Conservation (phyloP, 2,329 filamentous ascomycete genomes). For the Fusarium solani-melongenae region DNA sequence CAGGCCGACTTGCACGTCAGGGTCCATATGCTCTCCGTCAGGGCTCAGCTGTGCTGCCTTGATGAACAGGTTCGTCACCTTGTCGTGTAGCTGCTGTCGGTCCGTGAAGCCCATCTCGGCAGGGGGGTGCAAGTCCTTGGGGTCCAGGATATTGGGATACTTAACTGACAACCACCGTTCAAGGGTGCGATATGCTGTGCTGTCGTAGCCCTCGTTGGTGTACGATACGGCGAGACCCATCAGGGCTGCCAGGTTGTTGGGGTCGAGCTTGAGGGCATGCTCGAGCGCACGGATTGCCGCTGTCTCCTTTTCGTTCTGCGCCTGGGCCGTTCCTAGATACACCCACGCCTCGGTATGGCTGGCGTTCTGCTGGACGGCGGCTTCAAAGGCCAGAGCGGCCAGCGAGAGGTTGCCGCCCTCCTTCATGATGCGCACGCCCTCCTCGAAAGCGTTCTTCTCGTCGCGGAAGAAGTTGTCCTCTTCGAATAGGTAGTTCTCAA, state of each 20-base stretch:
- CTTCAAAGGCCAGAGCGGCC: conserved; percentile 94
- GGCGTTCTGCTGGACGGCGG: conserved; percentile 89
- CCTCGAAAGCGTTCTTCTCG: conserved; percentile 86
- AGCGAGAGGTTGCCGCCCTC: conserved; percentile 94
- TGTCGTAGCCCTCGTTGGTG: conserved; percentile 98
- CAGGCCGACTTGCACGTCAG: conserved; percentile 95
- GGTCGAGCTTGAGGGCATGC: conserved; percentile 88
- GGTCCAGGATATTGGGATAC: conserved; percentile 85
- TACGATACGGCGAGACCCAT: conserved; percentile 98
- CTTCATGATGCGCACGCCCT: conserved; percentile 92
- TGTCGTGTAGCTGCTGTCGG: conserved; percentile 87
- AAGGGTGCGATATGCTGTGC: conserved; percentile 92
- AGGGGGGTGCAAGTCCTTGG: conserved; percentile 76
- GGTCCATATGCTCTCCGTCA: conserved; percentile 94
- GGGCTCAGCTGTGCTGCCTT: conserved; percentile 91
- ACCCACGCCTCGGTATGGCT: conserved; percentile 94
- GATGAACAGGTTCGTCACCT: conserved; percentile 92
- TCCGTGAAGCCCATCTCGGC: conserved; percentile 96
- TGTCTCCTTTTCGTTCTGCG: conserved; percentile 98
- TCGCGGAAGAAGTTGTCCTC: conserved; percentile 90
- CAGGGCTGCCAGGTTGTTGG: conserved; percentile 85
- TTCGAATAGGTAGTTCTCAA: conserved; percentile 95
- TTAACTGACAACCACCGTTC: conserved; percentile 97
- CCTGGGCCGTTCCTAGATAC: conserved; percentile 89
- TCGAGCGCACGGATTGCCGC: conserved; percentile 95